Evolutionary conservation across 257 asterid species (phyloP), one percentile per base, ranked within the genome.

Genomic region (Leonotis leonurus): DNA sequence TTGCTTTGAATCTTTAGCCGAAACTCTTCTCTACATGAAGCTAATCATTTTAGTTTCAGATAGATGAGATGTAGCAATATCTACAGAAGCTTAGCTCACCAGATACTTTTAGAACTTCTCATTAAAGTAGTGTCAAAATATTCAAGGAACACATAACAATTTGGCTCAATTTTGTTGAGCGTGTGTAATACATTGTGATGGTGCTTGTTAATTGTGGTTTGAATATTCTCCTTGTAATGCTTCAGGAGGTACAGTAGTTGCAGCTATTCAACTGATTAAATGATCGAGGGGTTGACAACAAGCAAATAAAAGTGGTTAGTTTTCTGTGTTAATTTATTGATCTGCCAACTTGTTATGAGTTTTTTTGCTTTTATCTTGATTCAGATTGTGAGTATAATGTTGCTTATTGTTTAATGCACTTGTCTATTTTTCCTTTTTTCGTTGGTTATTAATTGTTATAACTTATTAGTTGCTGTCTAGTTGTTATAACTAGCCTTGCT

Each of bases 221-320:
- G 56, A 59, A 70, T 62, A 55, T n/a, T 73, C 63, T 70, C 40
- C 56, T 14, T 71, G 39, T 60, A 26, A 60, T 63, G 26, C 57
- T 54, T 32, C 66, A 92, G 99, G 99, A 53, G 97, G 97, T 68
- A 89, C 99, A 22, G 74, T 89, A 8, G 89, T 89, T 66, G 95
- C 95, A 2, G 99, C 96, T 27, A 73, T 93, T 65, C 81, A 85
- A 62, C 80, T 89, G 73, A 76, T n/a, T 93, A 52, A 93, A 89
- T 81, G 82, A 83, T 21, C 82, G 94, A 26, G 99, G 96, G 41
- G 87, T 87, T 63, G 87, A 75, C 29, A 85, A 78, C 76, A 80
- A 83, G 56, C 86, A 81, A 64, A 87, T 93, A 65, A 93, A 87
- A 93, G 94, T 89, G 95, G 99, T 89, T 65, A 27, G 96, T 56